Evolutionary conservation across 2,329 filamentous ascomycete genomes (phyloP).

Genomic region (Phyllosticta citrichinensis): DNA sequence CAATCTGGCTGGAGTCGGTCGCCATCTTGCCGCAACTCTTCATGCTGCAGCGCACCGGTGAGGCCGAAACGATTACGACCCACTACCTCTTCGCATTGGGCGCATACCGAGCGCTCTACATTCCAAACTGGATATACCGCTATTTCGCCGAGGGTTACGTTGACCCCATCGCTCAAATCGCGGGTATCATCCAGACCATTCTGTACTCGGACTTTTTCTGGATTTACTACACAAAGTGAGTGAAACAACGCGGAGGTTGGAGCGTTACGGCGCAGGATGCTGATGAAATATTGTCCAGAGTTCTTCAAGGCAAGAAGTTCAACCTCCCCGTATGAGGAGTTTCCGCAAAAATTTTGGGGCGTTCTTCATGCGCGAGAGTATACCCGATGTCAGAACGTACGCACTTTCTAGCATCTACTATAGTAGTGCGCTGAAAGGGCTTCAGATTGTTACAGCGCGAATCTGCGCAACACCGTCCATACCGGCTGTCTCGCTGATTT

Average conservation of each 20-base stretch:
- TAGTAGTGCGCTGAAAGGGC: not conserved
- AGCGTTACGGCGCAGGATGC: not conserved
- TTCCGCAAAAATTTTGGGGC: not conserved
- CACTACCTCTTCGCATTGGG: constrained; percentile 95
- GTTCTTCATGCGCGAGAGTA: not conserved
- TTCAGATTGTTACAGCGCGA: not conserved
- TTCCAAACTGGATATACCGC: constrained; percentile 96
- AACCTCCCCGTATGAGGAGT: constrained; percentile 39
- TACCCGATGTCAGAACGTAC: not conserved
- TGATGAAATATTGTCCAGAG: constrained; percentile 24
- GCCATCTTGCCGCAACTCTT: constrained; percentile 96
- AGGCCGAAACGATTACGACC: constrained; percentile 98
- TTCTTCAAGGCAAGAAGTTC: constrained; percentile 45
- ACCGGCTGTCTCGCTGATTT: not conserved
- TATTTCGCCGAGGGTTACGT: constrained; percentile 72
- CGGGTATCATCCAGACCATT: constrained; percentile 85
- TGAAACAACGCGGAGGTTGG: constrained; percentile 11
- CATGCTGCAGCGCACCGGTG: constrained; percentile 93
- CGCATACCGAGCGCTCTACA: constrained; percentile 85
- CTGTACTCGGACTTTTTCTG: constrained; percentile 99
- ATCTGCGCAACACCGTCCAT: not conserved
- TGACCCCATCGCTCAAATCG: constrained; percentile 79
- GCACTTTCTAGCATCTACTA: not conserved
- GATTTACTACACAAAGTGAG: constrained; percentile 93
- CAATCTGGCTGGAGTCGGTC: constrained; percentile 94